Evolutionary conservation across 2,329 filamentous ascomycete genomes (phyloP).

Genomic region (Colletotrichum echinochloae): DNA sequence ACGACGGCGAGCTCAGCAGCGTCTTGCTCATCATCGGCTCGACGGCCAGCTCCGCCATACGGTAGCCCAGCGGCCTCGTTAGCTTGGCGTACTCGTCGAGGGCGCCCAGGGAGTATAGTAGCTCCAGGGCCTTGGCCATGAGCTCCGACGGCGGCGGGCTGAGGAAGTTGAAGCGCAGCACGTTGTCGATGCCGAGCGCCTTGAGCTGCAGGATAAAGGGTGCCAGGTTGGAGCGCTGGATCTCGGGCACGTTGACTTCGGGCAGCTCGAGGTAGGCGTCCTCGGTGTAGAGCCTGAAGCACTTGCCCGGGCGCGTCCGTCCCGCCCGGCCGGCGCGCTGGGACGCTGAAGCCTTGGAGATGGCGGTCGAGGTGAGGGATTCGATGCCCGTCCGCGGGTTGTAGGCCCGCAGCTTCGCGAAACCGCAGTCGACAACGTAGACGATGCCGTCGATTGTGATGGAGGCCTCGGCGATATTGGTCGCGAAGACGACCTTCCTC

Average conservation of each 20-base stretch:
- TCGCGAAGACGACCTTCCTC: slow-evolving; percentile 91
- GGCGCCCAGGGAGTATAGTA: slow-evolving; percentile 87
- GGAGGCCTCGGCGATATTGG: slow-evolving; percentile 96
- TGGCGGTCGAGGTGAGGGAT: slow-evolving; percentile 81
- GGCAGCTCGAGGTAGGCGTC: slow-evolving; percentile 73
- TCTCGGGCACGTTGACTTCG: slow-evolving; percentile 85
- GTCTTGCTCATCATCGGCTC: slow-evolving; percentile 97
- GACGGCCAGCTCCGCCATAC: slow-evolving; percentile 93
- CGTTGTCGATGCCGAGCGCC: slow-evolving; percentile 94
- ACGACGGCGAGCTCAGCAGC: slow-evolving; percentile 78
- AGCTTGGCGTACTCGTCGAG: slow-evolving; percentile 92
- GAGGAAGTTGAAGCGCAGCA: slow-evolving; percentile 89
- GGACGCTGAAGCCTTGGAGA: slow-evolving; percentile 92
- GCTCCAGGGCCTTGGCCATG: slow-evolving; percentile 85
- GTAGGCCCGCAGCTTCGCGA: slow-evolving; percentile 89
- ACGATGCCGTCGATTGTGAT: slow-evolving; percentile 94
- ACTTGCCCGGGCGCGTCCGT: slow-evolving; percentile 90
- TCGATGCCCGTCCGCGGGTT: slow-evolving; percentile 89
- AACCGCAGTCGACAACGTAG: slow-evolving; percentile 91
- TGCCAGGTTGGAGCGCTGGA: slow-evolving; percentile 91
- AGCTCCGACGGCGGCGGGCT: slow-evolving; percentile 87
- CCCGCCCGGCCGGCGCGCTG: slow-evolving; percentile 93
- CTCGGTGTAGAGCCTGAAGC: slow-evolving; percentile 92
- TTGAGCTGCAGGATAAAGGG: slow-evolving; percentile 92
- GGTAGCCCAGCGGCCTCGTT: slow-evolving; percentile 85